These are phyloP conservation scores for Stylonectria norvegica DNA, from an alignment of 2,329 filamentous ascomycete genomes.

Conservation along the genomic window DNA sequence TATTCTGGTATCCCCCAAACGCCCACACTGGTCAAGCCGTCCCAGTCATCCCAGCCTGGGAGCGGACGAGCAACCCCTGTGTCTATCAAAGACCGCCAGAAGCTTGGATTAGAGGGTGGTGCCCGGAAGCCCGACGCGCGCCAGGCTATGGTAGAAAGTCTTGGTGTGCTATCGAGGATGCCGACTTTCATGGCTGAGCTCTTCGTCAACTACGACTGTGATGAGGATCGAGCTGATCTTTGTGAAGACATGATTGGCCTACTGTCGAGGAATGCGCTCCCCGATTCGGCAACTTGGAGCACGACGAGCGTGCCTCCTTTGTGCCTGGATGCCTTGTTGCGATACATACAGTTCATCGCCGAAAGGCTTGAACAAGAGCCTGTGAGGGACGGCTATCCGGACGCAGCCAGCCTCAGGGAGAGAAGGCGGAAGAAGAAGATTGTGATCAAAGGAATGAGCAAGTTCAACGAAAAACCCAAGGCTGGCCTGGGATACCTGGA, in stretches of 20 bases:
- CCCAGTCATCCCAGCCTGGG: conserved; percentile 53
- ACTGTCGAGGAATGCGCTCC: conserved; percentile 88
- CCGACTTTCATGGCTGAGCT: conserved; percentile 92
- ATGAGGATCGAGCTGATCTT: conserved; percentile 83
- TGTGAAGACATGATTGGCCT: conserved; percentile 95
- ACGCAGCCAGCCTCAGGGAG: conserved; percentile 61
- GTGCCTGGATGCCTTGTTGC: conserved; percentile 85
- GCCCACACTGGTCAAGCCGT: conserved; percentile 79
- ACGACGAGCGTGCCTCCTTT: conserved; percentile 96
- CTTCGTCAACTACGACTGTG: conserved; percentile 97
- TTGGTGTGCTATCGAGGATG: conserved; percentile 87
- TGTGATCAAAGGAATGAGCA: conserved; percentile 81
- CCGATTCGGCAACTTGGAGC: conserved; percentile 97
- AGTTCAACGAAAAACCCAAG: conserved; percentile 95
- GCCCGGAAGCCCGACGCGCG: conserved; percentile 89
- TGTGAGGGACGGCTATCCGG: conserved; percentile 61
- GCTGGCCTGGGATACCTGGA: conserved; percentile 81
- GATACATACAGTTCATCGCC: conserved; percentile 87
- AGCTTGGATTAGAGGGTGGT: conserved; percentile 87
- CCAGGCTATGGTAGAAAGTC: conserved; percentile 97
- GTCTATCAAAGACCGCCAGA: conserved; percentile 86
- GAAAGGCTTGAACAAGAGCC: conserved; percentile 76
- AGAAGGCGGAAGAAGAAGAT: conserved; percentile 79
- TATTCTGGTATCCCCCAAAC: conserved; percentile 92
- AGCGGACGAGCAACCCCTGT: conserved; percentile 89